Evolutionary conservation across 2,329 filamentous ascomycete genomes (phyloP).

Genomic region (Botrytis deweyae): DNA sequence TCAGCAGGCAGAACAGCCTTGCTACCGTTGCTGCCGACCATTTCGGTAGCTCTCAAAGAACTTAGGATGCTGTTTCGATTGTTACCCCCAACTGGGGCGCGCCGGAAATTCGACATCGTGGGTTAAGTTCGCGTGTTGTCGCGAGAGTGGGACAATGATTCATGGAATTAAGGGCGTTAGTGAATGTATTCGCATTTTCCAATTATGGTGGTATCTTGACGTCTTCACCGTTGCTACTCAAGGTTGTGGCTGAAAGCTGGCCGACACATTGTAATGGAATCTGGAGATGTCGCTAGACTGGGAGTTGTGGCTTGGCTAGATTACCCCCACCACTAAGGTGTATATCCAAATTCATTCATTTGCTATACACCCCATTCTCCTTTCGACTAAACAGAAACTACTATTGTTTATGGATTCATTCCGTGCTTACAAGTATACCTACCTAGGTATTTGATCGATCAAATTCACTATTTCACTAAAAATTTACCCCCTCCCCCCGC

Average conservation of each 20-base stretch:
- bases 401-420: background rate
- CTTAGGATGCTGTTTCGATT: conserved; percentile 61
- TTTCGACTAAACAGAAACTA: background rate
- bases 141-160: background rate
- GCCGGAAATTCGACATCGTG: conserved; percentile 48
- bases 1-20: conserved; percentile 84
- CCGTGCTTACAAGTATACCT: background rate
- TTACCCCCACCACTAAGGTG: background rate
- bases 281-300: conserved; percentile 3
- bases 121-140: background rate
- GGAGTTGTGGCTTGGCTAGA: background rate
- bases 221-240: background rate
- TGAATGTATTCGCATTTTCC: conserved; percentile 3
- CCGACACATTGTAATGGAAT: background rate
- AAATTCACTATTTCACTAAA: background rate
- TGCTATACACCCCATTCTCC: background rate
- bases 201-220: background rate
- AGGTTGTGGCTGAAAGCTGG: conserved; percentile 14
- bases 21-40: conserved; percentile 58
- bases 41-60: conserved; percentile 75
- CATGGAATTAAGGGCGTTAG: background rate
- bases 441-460: background rate
- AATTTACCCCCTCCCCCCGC: background rate
- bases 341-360: background rate
- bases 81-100: conserved; percentile 33